A percentile compares a stretch with the other conserved stretches of the same genome.
Conservation (phyloP, 768 basidiomycete species). For the Rhodosporidiobolus sp. region DNA sequence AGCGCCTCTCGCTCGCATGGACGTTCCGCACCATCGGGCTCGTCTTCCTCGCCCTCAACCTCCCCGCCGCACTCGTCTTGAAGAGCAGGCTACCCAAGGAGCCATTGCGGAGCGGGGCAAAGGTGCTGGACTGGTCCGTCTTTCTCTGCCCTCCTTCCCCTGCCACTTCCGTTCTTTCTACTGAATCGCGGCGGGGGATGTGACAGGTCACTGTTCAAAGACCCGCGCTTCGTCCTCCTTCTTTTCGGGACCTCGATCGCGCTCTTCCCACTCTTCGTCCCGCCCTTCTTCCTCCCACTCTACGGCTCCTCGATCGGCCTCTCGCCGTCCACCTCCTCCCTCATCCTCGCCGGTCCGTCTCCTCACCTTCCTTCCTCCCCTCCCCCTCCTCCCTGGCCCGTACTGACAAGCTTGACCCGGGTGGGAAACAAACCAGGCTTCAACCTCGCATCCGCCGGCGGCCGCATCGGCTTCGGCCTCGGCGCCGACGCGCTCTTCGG, state of each 20-base stretch:
- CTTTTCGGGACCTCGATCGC: conserved; percentile 30
- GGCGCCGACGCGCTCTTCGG: conserved; percentile 42
- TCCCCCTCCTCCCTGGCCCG: not conserved
- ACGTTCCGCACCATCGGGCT: conserved; percentile 34
- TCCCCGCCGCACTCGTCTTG: conserved; percentile 10
- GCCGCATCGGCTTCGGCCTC: conserved; percentile 41
- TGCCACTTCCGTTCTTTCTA: no score
- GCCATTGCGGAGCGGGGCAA: not conserved
- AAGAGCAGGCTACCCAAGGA: conserved; percentile 5
- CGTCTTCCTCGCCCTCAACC: not conserved
- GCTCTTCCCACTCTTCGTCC: conserved; percentile 41
- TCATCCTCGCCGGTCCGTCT: conserved; percentile 26
- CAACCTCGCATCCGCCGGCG: conserved; percentile 42
- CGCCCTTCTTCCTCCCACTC: conserved; percentile 44
- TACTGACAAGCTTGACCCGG: no score
- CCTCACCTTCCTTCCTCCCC: no score
- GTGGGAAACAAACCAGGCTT: conserved; percentile 20
- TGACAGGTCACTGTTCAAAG: conserved; percentile 28
- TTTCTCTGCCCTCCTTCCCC: no score
- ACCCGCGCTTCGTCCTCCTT: conserved; percentile 30
- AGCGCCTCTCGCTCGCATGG: conserved; percentile 36
- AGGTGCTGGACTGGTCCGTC: conserved; percentile 34
- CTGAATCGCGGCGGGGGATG: no score
- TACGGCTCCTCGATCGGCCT: conserved; percentile 41
- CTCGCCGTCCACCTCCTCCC: conserved; percentile 22